Percentiles rank a stretch among this genome's conserved stretches.
These are phyloP conservation scores for Coniochaeta sp. DNA, from an alignment of 2,329 filamentous ascomycete species.

Conservation along the genomic window DNA sequence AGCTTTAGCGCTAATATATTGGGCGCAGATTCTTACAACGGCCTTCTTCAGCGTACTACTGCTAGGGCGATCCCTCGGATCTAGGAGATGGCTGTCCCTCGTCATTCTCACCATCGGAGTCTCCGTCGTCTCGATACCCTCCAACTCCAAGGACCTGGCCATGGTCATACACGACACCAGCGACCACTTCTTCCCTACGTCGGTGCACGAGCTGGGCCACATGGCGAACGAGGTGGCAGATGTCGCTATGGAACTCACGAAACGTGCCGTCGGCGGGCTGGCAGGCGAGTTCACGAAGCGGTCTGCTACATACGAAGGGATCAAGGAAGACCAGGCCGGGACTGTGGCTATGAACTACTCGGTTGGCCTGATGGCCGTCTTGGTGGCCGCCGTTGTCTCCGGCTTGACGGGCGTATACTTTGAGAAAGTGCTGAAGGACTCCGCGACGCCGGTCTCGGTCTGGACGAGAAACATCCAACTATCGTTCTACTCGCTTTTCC, in stretches of 20 bases:
- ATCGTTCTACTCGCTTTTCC: slow-evolving; percentile 88
- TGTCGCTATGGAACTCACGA: slow-evolving; percentile 43
- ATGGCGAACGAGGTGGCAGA: slow-evolving; percentile 44
- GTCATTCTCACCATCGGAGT: slow-evolving; percentile 75
- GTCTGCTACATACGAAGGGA: slow-evolving; percentile 87
- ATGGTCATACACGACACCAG: slow-evolving; percentile 56
- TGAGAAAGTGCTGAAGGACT: slow-evolving; percentile 87
- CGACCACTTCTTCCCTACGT: slow-evolving; percentile 68
- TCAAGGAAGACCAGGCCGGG: slow-evolving; percentile 55
- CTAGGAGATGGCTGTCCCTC: slow-evolving; percentile 73
- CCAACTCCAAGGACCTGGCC: slow-evolving; percentile 45
- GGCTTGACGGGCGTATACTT: slow-evolving; percentile 82
- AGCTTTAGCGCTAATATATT: too few species aligned
- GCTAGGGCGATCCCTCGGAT: slow-evolving; percentile 61
- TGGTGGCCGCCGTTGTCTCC: slow-evolving; percentile 71
- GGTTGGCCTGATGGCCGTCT: slow-evolving; percentile 69
- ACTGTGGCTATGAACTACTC: slow-evolving; percentile 63
- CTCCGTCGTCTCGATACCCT: slow-evolving; percentile 74
- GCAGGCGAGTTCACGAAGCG: slow-evolving; percentile 47
- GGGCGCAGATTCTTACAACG: slow-evolving; percentile 65
- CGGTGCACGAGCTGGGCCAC: slow-evolving; percentile 68
- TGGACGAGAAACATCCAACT: slow-evolving; percentile 96
- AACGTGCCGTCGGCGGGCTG: slow-evolving; percentile 30
- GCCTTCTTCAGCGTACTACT: slow-evolving; percentile 80
- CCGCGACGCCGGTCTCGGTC: slow-evolving; percentile 64